Percentiles rank a stretch among this genome's conserved stretches.
Conservation (phyloP, 169 alveolate species). For the Plasmodium sp. region DNA sequence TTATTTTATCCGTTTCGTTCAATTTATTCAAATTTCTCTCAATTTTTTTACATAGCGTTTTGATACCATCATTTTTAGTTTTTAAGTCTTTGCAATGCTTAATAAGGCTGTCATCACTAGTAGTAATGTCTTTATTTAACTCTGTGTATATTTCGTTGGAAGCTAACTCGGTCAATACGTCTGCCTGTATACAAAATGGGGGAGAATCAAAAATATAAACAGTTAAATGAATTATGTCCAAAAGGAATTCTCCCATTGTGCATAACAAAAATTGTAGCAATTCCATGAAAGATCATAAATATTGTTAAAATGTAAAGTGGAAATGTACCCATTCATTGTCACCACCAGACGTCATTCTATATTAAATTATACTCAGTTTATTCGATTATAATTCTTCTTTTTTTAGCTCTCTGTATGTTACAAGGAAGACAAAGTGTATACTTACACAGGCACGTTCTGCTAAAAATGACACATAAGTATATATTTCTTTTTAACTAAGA, state of each 20-base stretch:
- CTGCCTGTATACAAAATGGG: not conserved
- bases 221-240: not conserved
- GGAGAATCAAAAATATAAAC: not conserved
- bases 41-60: not conserved
- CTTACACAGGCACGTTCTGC: not conserved
- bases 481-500: not conserved
- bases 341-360: not conserved
- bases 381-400: not conserved
- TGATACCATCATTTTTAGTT: not conserved
- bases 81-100: not conserved
- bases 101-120: not conserved
- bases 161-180: not conserved
- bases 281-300: not conserved
- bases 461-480: not conserved
- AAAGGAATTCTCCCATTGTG: not conserved
- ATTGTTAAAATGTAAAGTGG: not conserved
- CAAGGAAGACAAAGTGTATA: not conserved
- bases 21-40: not conserved
- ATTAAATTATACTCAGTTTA: not conserved
- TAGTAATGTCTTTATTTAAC: not conserved
- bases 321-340: not conserved
- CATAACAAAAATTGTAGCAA: not conserved
- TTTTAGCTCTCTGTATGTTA: not conserved
- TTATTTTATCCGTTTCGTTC: not conserved
- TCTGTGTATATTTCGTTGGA: not conserved